Percentiles rank a stretch among this genome's conserved stretches.
Evolutionary conservation across 345 rosid genomes (phyloP).

Genomic region (Nasturtium officinale): DNA sequence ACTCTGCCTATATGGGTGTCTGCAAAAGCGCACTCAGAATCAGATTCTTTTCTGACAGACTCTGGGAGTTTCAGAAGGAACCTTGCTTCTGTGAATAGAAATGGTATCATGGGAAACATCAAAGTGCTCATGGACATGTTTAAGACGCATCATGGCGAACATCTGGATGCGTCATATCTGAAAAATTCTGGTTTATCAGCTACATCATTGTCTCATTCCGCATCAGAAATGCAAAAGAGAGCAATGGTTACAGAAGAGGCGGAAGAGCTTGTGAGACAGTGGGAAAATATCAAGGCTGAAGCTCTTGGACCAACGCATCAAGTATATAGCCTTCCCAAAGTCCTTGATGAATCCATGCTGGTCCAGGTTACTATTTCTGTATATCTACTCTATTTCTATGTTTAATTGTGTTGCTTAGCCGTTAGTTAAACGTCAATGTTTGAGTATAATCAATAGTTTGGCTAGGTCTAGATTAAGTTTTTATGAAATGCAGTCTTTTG

Average conservation of each 20-base stretch:
- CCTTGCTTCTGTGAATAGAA: conserved; percentile 34
- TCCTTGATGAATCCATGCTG: conserved; percentile 93
- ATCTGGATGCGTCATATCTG: conserved; percentile 41
- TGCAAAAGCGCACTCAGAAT: conserved; percentile 41
- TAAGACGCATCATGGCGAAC: conserved; percentile 49
- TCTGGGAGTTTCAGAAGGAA: conserved; percentile 40
- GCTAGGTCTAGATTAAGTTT: conserved; percentile 9
- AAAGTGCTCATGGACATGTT: conserved; percentile 53
- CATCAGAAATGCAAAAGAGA: conserved; percentile 47
- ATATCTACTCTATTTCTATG: conserved; percentile 12
- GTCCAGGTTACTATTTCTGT: conserved; percentile 59
- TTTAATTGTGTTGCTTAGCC: conserved; percentile 5
- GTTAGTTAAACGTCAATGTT: not conserved
- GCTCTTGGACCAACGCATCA: conserved; percentile 85
- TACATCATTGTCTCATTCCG: conserved; percentile 51
- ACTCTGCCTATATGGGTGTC: conserved; percentile 47
- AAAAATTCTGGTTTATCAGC: conserved; percentile 50
- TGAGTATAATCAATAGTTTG: not conserved
- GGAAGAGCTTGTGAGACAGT: conserved; percentile 81
- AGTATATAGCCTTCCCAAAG: conserved; percentile 60
- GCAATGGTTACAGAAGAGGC: conserved; percentile 85
- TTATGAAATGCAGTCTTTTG: not conserved
- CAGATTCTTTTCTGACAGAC: conserved; percentile 50
- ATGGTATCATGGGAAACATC: conserved; percentile 50
- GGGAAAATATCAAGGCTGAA: conserved; percentile 92